Base-by-base conservation (phyloP, 2,329 filamentous ascomycete genomes). In the Neopestalotiopsis sp. region DNA sequence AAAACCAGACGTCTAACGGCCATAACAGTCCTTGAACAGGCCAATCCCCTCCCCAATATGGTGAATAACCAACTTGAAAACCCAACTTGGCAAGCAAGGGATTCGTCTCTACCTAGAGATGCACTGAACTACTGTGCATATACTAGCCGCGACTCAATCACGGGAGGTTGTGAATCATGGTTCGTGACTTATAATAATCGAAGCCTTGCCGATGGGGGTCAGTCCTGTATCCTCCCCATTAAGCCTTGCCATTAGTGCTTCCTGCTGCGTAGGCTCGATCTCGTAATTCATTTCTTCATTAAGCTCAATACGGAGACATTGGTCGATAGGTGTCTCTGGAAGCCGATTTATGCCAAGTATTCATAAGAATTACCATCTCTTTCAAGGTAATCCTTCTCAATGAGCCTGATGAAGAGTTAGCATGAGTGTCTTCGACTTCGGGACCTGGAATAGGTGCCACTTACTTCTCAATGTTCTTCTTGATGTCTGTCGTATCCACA, bases 401-500 rank as follows among this genome's bases (percentile, higher is more conserved):
- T 95, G 72, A 97, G 84, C 78, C 93, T 94, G 73, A 57, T n/a
- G 52, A 40, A 38, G 52, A 14, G 71, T 82, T 75, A 82, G 78
- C 67, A 49, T 24, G 63, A 24, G 9, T 57, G 32, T 28, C 24
- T 42, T 71, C 10, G 45, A 65, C 56, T 42, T 60, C 60, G 65
- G 28, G 40, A 52, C 67, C 63, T 28, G 34, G 42, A 64, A 45
- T 49, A 28, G 24, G 24, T 32, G n/a, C 64, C 38, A 86, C 91
- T 76, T 81, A 95, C 90, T 93, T 94, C 81, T 98, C 96, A 80
- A 99, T 98, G 79, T 98, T 97, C 83, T 92, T 91, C 89, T 99
- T 99, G 73, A 99, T 98, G 71, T 96, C 94, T 1, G 86, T 85
- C 56, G 94, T 88, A 77, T 97, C 95, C 69, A 99, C 85, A 20